Evolutionary conservation across 495 filamentous ascomycete genomes (phyloP).

Genomic region (Podospora tetraspora): DNA sequence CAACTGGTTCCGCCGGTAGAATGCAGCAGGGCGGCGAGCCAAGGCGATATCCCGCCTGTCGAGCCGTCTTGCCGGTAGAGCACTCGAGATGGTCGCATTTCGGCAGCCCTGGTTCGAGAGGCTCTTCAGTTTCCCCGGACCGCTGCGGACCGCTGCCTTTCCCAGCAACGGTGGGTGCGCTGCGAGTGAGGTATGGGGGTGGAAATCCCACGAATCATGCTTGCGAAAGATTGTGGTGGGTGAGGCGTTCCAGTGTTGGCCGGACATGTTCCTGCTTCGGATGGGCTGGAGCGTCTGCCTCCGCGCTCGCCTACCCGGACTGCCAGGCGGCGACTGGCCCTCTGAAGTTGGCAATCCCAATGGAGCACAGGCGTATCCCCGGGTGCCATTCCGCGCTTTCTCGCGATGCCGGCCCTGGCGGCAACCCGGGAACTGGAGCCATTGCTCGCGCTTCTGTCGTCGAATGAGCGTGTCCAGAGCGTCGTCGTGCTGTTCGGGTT

Average conservation of each 20-base stretch:
- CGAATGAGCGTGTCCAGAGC: neutral
- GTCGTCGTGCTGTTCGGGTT: neutral
- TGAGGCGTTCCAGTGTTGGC: slow-evolving; percentile 16
- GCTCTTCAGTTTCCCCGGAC: neutral
- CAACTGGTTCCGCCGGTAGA: neutral
- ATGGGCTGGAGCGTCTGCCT: slow-evolving; percentile 22
- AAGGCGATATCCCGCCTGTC: neutral
- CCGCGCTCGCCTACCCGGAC: slow-evolving; percentile 14
- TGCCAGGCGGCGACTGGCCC: neutral
- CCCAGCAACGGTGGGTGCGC: neutral
- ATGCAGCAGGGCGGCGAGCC: neutral
- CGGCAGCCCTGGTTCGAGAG: neutral
- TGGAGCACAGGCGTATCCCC: neutral
- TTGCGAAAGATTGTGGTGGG: neutral
- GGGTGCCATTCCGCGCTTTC: neutral
- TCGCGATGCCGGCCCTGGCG: neutral
- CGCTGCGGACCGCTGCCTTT: neutral
- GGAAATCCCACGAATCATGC: neutral
- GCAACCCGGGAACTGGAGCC: neutral
- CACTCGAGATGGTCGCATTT: neutral
- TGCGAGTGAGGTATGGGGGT: neutral
- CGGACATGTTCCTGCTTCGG: slow-evolving; percentile 19
- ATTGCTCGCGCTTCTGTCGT: neutral
- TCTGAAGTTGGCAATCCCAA: neutral
- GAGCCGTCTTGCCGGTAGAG: neutral